Conservation (phyloP, 306 rosid species). For the Fagus sylvatica region DNA sequence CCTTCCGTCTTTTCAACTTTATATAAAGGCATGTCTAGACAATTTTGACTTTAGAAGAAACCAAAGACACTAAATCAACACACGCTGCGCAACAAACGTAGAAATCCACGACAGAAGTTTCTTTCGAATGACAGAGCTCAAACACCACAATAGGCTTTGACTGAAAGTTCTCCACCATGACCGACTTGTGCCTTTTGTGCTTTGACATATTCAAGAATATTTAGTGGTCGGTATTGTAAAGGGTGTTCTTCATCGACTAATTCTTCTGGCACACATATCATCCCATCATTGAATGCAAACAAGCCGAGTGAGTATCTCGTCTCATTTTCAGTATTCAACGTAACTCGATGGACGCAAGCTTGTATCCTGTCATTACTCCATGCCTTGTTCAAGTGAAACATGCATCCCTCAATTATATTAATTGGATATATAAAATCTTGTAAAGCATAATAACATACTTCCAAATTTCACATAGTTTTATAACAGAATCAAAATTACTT, state of each 20-base stretch:
- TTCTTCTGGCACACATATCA: neutral
- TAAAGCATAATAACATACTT: too few relatives aligned
- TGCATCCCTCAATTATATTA: neutral
- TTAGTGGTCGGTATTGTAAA: slow-evolving; percentile 3
- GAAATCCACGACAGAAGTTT: too few relatives aligned
- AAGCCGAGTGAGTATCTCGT: neutral
- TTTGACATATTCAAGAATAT: neutral
- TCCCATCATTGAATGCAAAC: slow-evolving; percentile 17
- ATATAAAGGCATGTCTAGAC: too few relatives aligned
- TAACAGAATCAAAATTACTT: too few relatives aligned
- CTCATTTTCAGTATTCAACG: neutral
- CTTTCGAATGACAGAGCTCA: neutral
- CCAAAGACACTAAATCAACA: too few relatives aligned
- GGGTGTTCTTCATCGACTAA: slow-evolving; percentile 19
- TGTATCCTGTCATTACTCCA: slow-evolving; percentile 22
- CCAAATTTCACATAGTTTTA: too few relatives aligned
- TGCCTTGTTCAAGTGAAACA: neutral
- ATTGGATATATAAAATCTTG: too few relatives aligned
- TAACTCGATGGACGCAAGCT: slow-evolving; percentile 13
- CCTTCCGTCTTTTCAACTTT: too few relatives aligned
- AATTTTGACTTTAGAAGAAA: too few relatives aligned
- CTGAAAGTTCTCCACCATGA: neutral
- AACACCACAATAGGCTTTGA: slow-evolving; percentile 12
- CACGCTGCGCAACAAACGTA: too few relatives aligned
- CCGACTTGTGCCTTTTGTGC: neutral